Base-by-base conservation (phyloP, 306 rosid species). In the Cucurbita argyrosperma region DNA sequence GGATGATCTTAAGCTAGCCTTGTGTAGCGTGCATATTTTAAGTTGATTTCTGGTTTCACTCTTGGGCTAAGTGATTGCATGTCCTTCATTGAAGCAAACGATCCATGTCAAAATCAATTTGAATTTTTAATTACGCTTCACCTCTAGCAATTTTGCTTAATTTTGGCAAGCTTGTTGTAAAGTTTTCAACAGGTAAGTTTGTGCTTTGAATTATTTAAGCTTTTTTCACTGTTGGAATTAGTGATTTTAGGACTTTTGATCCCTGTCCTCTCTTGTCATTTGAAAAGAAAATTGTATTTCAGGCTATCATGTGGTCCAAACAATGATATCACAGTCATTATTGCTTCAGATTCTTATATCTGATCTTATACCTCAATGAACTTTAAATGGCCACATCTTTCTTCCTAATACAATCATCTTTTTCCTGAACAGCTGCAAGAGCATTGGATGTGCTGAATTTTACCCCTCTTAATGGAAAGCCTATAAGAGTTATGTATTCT, bases 401-500 rank as follows among this genome's bases (percentile, higher is more conserved):
- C 11, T 68, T 4, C 4, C 43, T 69, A 23, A 13, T 23, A 11
- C 15, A 69, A 11, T 26, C 12, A 5, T 49, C 8, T 46, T 30
- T 69, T 49, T 0, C 54, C 12, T 66, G 72, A 45, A 71, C 52
- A 81, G 84, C 81, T 77, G 57, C 81, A 2, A 59, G 84, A 46
- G 84, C 84, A 15, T 58, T 81, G 60, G 75, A 77, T 18, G 76
- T 74, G 64, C 72, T 81, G 79, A 81, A 81, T 54, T 81, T 81
- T 68, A 49, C 71, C 53, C 72, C 77, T 63, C 50, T 81, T 11
- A 81, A 73, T 59, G 84, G 84, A 26, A 81, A 74, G 65, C 73
- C 81, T 47, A 81, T 81, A 46, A 54, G 84, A 58, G 69, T 81
- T 1, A 81, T 81, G 84, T 81, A 81, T 69, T 81, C 84, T 52